These are phyloP conservation scores for Plasmodium fragile DNA, from an alignment of 169 alveolate species.

Conservation along the genomic window DNA sequence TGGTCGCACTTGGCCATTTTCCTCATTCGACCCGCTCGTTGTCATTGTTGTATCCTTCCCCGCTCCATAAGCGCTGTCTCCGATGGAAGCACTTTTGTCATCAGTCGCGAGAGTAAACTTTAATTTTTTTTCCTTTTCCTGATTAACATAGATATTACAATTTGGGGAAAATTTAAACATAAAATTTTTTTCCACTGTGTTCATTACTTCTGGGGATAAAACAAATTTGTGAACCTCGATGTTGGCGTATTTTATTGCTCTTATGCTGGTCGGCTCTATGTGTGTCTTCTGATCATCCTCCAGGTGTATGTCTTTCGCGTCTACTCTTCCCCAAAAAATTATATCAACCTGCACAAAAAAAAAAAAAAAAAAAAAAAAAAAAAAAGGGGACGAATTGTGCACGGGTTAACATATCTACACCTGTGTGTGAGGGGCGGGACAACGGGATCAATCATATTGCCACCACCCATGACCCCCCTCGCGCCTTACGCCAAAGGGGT, in stretches of 20 bases:
- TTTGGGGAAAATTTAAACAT: conserved; percentile 1
- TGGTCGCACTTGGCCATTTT: neutral
- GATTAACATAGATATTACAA: conserved; percentile 16
- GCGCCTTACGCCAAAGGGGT: conserved; percentile 28
- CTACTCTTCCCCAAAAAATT: conserved; percentile 26
- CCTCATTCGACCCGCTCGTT: neutral
- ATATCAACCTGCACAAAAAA: conserved; percentile 15
- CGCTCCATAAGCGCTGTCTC: neutral
- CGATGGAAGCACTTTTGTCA: neutral
- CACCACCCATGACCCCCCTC: neutral
- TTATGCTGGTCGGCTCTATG: neutral
- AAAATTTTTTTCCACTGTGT: neutral
- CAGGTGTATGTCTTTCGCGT: conserved; percentile 3
- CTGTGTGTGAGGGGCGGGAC: neutral
- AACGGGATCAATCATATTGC: neutral
- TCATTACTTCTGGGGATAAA: conserved; percentile 40
- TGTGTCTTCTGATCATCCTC: neutral
- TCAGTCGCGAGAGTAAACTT: conserved; percentile 9
- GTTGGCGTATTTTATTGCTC: conserved; percentile 10
- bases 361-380: neutral
- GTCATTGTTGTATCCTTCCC: neutral
- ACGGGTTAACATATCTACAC: neutral
- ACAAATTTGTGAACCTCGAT: conserved; percentile 27
- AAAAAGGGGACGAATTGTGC: neutral
- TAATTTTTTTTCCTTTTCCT: conserved; percentile 8